These are phyloP conservation scores for Rhodofomes roseus DNA, from an alignment of 1,284 basidiomycete species.

Conservation along the genomic window DNA sequence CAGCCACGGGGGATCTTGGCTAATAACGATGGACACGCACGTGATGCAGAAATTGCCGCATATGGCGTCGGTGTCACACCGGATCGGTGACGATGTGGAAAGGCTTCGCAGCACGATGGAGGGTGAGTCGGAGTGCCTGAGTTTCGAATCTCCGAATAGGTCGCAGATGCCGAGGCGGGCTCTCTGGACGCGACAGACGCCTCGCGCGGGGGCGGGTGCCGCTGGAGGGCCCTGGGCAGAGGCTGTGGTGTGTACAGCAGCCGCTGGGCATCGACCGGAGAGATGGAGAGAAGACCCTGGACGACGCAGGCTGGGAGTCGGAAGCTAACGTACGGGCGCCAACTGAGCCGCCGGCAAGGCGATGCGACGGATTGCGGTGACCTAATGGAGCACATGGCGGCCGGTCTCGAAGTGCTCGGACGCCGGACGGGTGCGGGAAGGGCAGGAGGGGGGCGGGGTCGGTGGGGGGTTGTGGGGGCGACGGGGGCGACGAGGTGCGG, in stretches of 20 bases:
- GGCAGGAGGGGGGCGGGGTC: neutral
- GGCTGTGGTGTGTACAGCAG: neutral
- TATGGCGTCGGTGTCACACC: neutral
- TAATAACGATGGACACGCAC: neutral
- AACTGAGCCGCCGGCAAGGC: constrained; percentile 10
- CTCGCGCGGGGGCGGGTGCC: too few relatives aligned
- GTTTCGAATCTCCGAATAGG: neutral
- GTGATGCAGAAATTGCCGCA: neutral
- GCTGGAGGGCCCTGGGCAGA: too few relatives aligned
- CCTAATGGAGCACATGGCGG: neutral
- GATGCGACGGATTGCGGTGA: constrained; percentile 1
- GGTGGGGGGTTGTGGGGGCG: neutral
- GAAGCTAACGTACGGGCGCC: constrained; percentile 10
- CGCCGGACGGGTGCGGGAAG: neutral
- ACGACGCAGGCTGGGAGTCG: neutral
- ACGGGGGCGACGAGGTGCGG: neutral
- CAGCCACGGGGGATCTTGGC: neutral
- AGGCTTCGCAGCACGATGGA: neutral
- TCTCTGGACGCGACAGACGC: neutral
- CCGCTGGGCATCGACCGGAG: neutral
- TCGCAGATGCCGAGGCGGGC: neutral
- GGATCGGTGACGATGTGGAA: neutral
- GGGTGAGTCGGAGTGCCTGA: neutral
- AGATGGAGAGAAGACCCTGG: neutral
- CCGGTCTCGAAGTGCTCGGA: neutral